Percentiles rank a stretch among this genome's conserved stretches.
These are phyloP conservation scores for Berkeleyomyces basicola DNA, from an alignment of 2,329 filamentous ascomycete genomes.

Conservation along the genomic window DNA sequence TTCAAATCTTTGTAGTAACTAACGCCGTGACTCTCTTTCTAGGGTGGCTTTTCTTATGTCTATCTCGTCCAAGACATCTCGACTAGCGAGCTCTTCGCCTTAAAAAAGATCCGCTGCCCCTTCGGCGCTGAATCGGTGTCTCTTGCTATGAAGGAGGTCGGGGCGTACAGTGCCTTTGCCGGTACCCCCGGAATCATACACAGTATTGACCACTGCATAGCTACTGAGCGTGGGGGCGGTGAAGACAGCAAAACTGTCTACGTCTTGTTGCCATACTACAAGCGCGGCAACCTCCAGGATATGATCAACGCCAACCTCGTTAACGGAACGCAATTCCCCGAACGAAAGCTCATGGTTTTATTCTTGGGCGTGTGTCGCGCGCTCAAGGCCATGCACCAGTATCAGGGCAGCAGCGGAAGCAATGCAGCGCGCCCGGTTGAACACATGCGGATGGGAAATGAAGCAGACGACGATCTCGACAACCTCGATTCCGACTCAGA, in stretches of 20 bases:
- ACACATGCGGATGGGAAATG: conserved; percentile 36
- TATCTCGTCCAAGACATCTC: conserved; percentile 91
- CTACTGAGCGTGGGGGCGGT: conserved; percentile 50
- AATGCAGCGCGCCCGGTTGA: conserved; percentile 21
- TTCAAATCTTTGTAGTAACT: not conserved
- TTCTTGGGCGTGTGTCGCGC: conserved; percentile 87
- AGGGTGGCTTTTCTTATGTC: conserved; percentile 97
- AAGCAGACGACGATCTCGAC: conserved; percentile 24
- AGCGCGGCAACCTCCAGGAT: conserved; percentile 88
- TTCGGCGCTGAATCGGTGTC: conserved; percentile 94
- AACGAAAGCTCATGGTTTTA: conserved; percentile 70
- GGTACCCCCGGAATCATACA: conserved; percentile 75
- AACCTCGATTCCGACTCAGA: conserved; percentile 18
- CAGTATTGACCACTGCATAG: conserved; percentile 66
- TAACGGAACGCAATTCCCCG: conserved; percentile 81
- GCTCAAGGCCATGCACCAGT: conserved; percentile 80
- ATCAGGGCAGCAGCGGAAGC: conserved; percentile 35
- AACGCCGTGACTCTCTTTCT: not conserved
- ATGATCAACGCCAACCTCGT: conserved; percentile 97
- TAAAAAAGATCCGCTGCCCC: conserved; percentile 98
- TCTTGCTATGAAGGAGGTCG: conserved; percentile 89
- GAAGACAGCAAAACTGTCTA: conserved; percentile 76
- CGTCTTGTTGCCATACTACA: conserved; percentile 88
- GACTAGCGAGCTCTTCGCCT: conserved; percentile 69
- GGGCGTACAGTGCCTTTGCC: conserved; percentile 83